Evolutionary conservation across 2,329 filamentous ascomycete genomes (phyloP), one percentile per base, ranked within the genome.

Genomic region (Fusarium anguioides): DNA sequence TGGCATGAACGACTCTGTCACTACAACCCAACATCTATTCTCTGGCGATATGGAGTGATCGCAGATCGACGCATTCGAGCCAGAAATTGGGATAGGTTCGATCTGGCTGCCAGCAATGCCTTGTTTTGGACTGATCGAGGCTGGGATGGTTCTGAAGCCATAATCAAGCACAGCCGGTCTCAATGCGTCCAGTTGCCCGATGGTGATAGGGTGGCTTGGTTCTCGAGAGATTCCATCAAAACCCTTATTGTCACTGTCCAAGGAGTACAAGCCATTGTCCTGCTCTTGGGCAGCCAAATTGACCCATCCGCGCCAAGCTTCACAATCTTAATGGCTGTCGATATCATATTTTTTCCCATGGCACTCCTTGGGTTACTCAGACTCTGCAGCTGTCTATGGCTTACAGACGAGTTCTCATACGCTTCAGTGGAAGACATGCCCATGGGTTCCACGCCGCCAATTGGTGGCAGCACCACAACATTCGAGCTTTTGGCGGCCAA

Each of bases 1-100:
- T 67, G 56, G 57, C 61, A 66, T 11, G 61, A 66, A 8, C 29
- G 47, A 3, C 9, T 66, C 4, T 66, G 64, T 3, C 64, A 62
- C 8, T 66, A 66, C 3, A 66, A 66, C 3, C 64, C 64, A 7
- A 66, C 64, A 2, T 66, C 61, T 2, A 65, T 66, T 4, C 29
- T 66, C 1, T 66, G 64, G 64, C 39, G 64, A 7, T 66, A 66
- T 8, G 56, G 36, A 1, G 24, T 36, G 4, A 40, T 67, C 6
- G 21, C 61, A 1, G 64, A 66, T 14, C 48, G 64, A 3, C 48
- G 64, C 0, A 29, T 67, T 7, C 42, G 64, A 1, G 56, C 64
- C 0, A 23, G 37, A 7, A 36, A 48, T 3, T 67, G 61, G 64
- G 39, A 49, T 12, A 47, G 11, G 2, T 31, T 48, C 5, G 64